These are phyloP conservation scores for Hamamelis virginiana DNA, from an alignment of 164 flowering plant species.

Conservation along the genomic window DNA sequence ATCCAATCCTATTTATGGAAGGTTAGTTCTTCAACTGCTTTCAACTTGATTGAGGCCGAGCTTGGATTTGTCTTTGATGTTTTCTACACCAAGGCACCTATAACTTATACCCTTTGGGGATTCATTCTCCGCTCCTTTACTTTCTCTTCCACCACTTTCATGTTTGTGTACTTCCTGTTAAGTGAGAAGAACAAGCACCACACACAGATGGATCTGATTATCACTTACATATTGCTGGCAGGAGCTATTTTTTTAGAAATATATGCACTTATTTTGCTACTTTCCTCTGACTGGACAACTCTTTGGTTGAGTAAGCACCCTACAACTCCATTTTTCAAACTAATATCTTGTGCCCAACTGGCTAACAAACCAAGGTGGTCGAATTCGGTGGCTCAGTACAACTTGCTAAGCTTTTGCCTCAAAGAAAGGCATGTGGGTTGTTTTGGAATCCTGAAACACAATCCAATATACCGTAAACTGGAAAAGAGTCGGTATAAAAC, in stretches of 20 bases:
- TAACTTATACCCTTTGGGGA: no score
- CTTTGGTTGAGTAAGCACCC: neutral
- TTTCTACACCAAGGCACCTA: no score
- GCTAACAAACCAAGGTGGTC: conserved; percentile 15
- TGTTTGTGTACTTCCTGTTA: neutral
- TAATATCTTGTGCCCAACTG: no score
- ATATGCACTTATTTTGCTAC: neutral
- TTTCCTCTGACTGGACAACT: conserved; percentile 24
- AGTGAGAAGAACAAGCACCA: neutral
- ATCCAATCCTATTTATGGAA: conserved; percentile 12
- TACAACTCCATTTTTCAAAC: no score
- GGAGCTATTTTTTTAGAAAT: conserved; percentile 23
- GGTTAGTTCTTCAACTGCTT: conserved; percentile 4
- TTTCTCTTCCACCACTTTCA: no score
- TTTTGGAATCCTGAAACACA: conserved; percentile 1
- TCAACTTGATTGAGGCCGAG: conserved; percentile 29
- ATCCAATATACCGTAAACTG: neutral
- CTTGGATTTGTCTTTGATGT: no score
- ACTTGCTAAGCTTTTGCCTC: conserved; percentile 12
- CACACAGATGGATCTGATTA: conserved; percentile 1
- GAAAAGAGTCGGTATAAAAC: conserved; percentile 5
- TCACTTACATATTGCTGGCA: conserved; percentile 19
- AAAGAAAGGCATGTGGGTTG: neutral
- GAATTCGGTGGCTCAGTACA: conserved; percentile 15
- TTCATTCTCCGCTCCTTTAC: no score